Percentiles rank a stretch among this genome's conserved stretches.
phyloP scores from a whole-genome alignment of 306 rosid species.

The Medicago lupulina region DNA sequence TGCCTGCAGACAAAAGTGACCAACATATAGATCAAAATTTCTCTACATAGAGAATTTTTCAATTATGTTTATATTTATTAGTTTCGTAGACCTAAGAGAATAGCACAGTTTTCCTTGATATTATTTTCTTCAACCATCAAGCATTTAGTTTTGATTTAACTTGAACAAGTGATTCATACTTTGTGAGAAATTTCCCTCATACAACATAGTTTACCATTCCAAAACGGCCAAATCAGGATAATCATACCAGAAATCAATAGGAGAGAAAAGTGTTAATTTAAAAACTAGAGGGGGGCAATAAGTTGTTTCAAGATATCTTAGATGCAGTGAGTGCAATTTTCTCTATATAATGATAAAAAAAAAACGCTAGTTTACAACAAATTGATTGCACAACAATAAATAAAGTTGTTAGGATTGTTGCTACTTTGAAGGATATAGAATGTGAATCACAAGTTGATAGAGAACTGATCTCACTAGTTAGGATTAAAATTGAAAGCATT shows the following conservation, averaged over 20 bases:
- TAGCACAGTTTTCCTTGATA: neutral
- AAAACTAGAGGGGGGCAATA: too few species aligned
- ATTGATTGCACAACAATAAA: too few species aligned
- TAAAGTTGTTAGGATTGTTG: too few species aligned
- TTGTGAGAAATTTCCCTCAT: neutral
- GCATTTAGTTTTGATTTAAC: slow-evolving; percentile 5
- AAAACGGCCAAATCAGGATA: neutral
- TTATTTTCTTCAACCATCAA: slow-evolving; percentile 21
- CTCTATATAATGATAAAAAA: too few species aligned
- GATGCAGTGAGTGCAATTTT: too few species aligned
- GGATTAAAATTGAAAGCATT: too few species aligned
- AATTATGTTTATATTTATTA: too few species aligned
- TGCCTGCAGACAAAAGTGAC: slow-evolving; percentile 60
- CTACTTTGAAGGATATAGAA: too few species aligned
- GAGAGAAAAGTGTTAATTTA: neutral
- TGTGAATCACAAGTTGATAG: too few species aligned
- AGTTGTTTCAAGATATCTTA: too few species aligned
- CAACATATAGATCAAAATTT: slow-evolving; percentile 17
- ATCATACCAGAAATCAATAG: slow-evolving; percentile 8
- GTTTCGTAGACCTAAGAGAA: neutral
- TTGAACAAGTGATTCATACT: slow-evolving; percentile 25
- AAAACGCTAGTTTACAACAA: too few species aligned
- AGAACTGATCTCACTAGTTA: too few species aligned
- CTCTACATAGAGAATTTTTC: slow-evolving; percentile 48
- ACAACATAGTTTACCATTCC: slow-evolving; percentile 5